A percentile compares a stretch with the other conserved stretches of the same genome.
Conservation (phyloP, 768 basidiomycete genomes). For the Leccinum subgranulosum region DNA sequence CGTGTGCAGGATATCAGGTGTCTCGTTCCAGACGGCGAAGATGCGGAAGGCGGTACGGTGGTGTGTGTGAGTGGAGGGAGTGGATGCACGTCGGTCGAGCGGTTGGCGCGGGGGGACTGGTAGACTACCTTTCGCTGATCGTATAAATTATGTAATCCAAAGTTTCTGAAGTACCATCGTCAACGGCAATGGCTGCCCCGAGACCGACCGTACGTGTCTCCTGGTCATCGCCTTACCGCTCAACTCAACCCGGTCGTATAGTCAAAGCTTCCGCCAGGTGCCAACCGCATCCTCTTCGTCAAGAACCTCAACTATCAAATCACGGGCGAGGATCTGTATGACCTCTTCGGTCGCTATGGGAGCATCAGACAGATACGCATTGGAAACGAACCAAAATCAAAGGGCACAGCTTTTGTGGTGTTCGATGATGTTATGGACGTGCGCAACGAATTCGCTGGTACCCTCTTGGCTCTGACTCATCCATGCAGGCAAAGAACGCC, state of each 20-base stretch:
- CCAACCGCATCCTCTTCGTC: constrained; percentile 88
- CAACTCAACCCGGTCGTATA: constrained; percentile 25
- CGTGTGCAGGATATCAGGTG: constrained; percentile 75
- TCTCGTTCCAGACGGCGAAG: constrained; percentile 58
- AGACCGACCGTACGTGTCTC: constrained; percentile 56
- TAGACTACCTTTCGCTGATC: not conserved
- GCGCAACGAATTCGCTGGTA: constrained; percentile 26
- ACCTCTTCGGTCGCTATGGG: constrained; percentile 96
- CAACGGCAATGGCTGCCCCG: constrained; percentile 53
- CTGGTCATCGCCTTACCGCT: not conserved
- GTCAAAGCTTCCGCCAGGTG: constrained; percentile 89
- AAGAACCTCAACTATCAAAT: constrained; percentile 93
- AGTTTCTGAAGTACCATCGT: not conserved
- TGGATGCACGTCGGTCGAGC: constrained; percentile 62
- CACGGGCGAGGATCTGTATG: constrained; percentile 91
- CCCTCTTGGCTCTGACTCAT: constrained; percentile 12
- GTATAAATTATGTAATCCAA: constrained; percentile 19
- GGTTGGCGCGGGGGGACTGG: constrained; percentile 30
- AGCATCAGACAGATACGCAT: constrained; percentile 94
- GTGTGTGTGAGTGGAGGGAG: constrained; percentile 66
- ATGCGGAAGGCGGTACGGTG: constrained; percentile 54
- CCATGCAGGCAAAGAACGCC: constrained; percentile 84
- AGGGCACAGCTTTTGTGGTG: constrained; percentile 95
- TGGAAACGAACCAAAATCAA: constrained; percentile 88
- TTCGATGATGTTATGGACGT: constrained; percentile 97